Percentiles rank a stretch among this genome's conserved stretches.
phyloP scores from a whole-genome alignment of 2,329 filamentous ascomycete species.

The Fusarium burgessii region DNA sequence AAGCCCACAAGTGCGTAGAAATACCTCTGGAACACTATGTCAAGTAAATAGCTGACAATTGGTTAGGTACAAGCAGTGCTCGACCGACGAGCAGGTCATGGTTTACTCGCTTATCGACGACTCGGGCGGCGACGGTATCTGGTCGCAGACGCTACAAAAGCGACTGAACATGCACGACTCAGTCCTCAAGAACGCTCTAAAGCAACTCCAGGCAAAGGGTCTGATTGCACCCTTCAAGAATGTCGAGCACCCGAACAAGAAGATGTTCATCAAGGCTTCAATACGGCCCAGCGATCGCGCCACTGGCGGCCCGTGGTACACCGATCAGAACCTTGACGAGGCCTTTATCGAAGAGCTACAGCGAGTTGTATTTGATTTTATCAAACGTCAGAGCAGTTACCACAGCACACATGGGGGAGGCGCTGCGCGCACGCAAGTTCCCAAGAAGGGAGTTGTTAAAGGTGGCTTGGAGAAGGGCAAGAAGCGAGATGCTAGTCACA shows the following conservation, averaged over 20 bases:
- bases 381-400: conserved; percentile 79
- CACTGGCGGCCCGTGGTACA: conserved; percentile 95
- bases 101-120: conserved; percentile 93
- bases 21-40: background rate
- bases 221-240: conserved; percentile 92
- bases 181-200: conserved; percentile 83
- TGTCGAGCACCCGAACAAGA: conserved; percentile 89
- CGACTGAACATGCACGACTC: conserved; percentile 87
- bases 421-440: conserved; percentile 56
- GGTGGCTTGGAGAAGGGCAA: conserved; percentile 60
- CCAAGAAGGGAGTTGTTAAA: conserved; percentile 68
- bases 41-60: conserved; percentile 26
- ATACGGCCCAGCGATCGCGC: conserved; percentile 89
- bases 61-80: conserved; percentile 67
- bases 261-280: conserved; percentile 94
- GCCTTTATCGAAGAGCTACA: conserved; percentile 86
- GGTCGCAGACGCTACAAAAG: conserved; percentile 86
- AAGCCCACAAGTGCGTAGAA: conserved; percentile 69
- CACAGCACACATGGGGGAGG: conserved; percentile 56
- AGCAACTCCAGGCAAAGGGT: conserved; percentile 82
- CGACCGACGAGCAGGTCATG: conserved; percentile 80
- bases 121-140: conserved; percentile 86
- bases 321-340: conserved; percentile 88
- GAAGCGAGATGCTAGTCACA: conserved; percentile 63
- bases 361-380: conserved; percentile 77